Conservation (phyloP, 1,139 yeast genomes). For the Zygotorulaspora mrakii region DNA sequence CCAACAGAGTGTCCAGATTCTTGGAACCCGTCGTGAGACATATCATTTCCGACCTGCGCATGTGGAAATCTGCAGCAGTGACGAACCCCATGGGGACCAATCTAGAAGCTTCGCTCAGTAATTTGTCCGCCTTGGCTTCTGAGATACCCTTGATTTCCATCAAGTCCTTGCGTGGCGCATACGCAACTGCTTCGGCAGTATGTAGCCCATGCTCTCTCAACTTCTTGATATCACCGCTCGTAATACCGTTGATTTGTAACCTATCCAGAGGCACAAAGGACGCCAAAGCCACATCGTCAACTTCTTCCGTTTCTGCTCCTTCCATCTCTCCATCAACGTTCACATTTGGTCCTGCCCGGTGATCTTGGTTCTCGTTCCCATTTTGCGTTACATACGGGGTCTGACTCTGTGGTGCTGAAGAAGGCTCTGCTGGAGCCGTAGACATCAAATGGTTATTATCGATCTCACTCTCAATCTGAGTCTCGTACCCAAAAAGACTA, state of each 20-base stretch:
- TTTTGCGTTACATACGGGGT: conserved; percentile 8
- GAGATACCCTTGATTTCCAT: conserved; percentile 85
- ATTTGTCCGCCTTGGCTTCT: conserved; percentile 90
- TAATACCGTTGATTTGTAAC: conserved; percentile 78
- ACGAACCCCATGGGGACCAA: conserved; percentile 96
- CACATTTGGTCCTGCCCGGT: conserved; percentile 7
- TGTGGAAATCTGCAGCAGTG: conserved; percentile 92
- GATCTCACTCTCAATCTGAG: conserved; percentile 8
- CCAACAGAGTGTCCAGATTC: conserved; percentile 85
- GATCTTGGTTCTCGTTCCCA: conserved; percentile 4
- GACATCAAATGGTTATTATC: conserved; percentile 12
- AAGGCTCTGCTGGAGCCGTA: conserved; percentile 20
- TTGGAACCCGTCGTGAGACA: conserved; percentile 95
- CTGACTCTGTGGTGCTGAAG: conserved; percentile 17
- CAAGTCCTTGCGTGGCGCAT: conserved; percentile 77
- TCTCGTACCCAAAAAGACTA: conserved; percentile 6
- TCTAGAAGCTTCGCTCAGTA: conserved; percentile 77
- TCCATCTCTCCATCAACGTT: conserved; percentile 12
- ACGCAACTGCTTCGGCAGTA: conserved; percentile 90
- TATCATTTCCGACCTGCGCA: conserved; percentile 82
- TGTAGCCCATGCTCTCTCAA: conserved; percentile 79
- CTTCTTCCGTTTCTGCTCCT: conserved; percentile 38
- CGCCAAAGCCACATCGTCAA: conserved; percentile 43
- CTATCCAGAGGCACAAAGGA: conserved; percentile 40
- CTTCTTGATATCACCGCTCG: conserved; percentile 72